Conservation (phyloP, 805 yeast species). For the Isabelozyma gotoi region DNA sequence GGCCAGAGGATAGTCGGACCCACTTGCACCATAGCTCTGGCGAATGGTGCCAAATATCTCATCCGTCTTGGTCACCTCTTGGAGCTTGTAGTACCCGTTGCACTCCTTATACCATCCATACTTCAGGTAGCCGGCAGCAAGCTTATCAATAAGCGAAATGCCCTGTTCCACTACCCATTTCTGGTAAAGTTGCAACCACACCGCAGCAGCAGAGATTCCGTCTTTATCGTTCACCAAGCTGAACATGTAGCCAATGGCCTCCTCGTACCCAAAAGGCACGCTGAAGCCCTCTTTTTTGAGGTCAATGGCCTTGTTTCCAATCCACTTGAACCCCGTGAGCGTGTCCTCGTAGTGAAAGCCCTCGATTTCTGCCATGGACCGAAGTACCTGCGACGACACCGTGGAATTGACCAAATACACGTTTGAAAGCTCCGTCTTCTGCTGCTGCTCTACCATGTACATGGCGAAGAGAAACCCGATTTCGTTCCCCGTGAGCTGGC, state of each 20-base stretch:
- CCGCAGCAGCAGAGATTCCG: constrained; percentile 77
- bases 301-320: constrained; percentile 83
- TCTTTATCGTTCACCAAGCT: constrained; percentile 85
- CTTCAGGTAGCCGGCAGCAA: constrained; percentile 56
- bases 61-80: constrained; percentile 50
- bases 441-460: constrained; percentile 45
- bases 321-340: constrained; percentile 96
- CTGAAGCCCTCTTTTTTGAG: constrained; percentile 58
- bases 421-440: constrained; percentile 22
- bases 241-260: constrained; percentile 95
- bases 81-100: constrained; percentile 80
- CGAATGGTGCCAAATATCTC: constrained; percentile 57
- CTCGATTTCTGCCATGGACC: constrained; percentile 59
- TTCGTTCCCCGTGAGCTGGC: constrained; percentile 87
- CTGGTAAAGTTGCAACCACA: constrained; percentile 70
- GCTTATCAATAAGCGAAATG: constrained; percentile 44
- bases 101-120: constrained; percentile 84
- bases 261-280: constrained; percentile 93
- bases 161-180: constrained; percentile 43
- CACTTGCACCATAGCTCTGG: constrained; percentile 17
- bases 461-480: constrained; percentile 83
- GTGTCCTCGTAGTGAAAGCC: constrained; percentile 76
- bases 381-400: constrained; percentile 83
- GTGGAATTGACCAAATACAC: constrained; percentile 79
- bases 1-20: constrained; percentile 36